Percentiles rank a stretch among this genome's conserved stretches.
These are phyloP conservation scores for Pseudogymnoascus sp. DNA, from an alignment of 2,329 filamentous ascomycete species.

Conservation along the genomic window DNA sequence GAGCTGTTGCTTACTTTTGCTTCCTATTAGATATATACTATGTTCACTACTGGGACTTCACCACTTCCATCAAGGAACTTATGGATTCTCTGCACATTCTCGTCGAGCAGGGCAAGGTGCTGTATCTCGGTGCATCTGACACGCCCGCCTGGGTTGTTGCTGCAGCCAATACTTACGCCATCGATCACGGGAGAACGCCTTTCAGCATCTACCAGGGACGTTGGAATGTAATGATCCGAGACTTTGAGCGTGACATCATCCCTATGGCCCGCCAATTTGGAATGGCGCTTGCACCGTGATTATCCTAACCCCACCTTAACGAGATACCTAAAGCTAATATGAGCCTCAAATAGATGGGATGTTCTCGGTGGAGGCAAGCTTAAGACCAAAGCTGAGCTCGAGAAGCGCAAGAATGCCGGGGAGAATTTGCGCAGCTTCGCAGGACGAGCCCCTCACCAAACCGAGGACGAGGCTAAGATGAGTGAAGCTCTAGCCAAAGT, in stretches of 20 bases:
- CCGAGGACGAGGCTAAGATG: slow-evolving; percentile 42
- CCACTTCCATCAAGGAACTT: slow-evolving; percentile 55
- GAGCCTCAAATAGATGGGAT: slow-evolving; percentile 36
- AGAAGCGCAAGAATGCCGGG: slow-evolving; percentile 28
- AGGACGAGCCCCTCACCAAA: slow-evolving; percentile 29
- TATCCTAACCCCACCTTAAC: neutral
- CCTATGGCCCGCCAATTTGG: slow-evolving; percentile 50
- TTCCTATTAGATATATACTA: neutral
- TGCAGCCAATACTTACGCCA: slow-evolving; percentile 61
- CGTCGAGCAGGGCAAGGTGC: slow-evolving; percentile 52
- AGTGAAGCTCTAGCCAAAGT: slow-evolving; percentile 41
- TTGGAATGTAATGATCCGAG: slow-evolving; percentile 55
- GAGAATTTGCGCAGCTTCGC: slow-evolving; percentile 24
- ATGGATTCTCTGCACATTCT: slow-evolving; percentile 61
- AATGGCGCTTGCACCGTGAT: slow-evolving; percentile 44
- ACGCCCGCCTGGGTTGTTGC: slow-evolving; percentile 62
- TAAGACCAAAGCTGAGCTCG: slow-evolving; percentile 27
- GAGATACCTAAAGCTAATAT: neutral
- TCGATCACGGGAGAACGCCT: slow-evolving; percentile 58
- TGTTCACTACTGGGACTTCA: slow-evolving; percentile 39
- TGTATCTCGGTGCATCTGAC: slow-evolving; percentile 61
- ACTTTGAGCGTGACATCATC: slow-evolving; percentile 57
- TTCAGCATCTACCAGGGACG: slow-evolving; percentile 63
- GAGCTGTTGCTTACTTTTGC: neutral
- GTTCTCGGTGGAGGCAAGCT: slow-evolving; percentile 43